Conservation (phyloP, 1,284 basidiomycete genomes). For the Melampsora medusae region DNA sequence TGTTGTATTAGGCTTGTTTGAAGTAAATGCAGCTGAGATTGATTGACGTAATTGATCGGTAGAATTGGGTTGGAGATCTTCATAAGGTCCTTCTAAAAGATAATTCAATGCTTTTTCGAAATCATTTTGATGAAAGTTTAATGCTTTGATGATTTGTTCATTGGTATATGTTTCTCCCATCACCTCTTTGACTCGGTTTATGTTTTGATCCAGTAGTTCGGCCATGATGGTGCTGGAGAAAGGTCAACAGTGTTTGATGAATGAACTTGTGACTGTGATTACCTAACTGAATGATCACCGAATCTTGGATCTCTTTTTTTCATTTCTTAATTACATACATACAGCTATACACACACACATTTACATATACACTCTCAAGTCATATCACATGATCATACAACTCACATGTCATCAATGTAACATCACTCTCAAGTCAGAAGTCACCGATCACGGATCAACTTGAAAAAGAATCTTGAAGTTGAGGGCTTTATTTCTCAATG, state of each 20-base stretch:
- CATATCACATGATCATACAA: no score
- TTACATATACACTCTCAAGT: no score
- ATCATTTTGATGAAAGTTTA: slow-evolving; percentile 18
- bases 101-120: slow-evolving; percentile 36
- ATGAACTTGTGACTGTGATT: neutral
- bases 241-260: no score
- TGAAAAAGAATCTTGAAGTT: no score
- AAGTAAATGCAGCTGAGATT: slow-evolving; percentile 31
- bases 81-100: slow-evolving; percentile 15
- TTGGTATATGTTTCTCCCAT: slow-evolving; percentile 26
- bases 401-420: no score
- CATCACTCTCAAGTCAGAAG: no score
- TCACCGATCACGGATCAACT: no score
- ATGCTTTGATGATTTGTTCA: slow-evolving; percentile 22
- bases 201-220: neutral
- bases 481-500: no score
- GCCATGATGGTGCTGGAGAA: neutral
- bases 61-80: neutral
- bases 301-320: no score
- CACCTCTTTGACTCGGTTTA: slow-evolving; percentile 25
- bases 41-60: slow-evolving; percentile 29
- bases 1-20: neutral
- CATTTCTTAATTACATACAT: no score
- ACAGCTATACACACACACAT: no score
- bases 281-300: neutral